Conservation (phyloP, 345 rosid genomes). For the Raphanus raphanistrum region DNA sequence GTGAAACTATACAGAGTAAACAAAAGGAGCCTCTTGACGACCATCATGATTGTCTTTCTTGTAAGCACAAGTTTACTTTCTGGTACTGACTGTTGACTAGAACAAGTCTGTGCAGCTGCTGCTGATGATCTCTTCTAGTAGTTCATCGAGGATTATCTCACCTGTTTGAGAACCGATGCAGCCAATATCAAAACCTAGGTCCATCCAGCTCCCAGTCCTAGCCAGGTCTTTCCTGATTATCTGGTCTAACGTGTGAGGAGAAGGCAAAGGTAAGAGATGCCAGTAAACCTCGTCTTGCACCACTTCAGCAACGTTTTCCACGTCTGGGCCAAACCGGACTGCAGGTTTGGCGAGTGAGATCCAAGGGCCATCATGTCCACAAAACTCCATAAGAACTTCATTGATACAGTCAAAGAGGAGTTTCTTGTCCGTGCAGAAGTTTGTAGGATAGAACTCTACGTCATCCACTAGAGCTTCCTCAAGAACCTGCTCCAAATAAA, state of each 20-base stretch:
- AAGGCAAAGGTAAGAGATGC: constrained; percentile 67
- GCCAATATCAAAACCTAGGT: constrained; percentile 50
- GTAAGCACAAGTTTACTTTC: constrained; percentile 14
- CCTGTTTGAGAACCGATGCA: constrained; percentile 50
- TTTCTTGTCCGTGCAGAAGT: constrained; percentile 49
- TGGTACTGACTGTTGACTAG: constrained; percentile 7
- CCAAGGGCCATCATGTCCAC: constrained; percentile 52
- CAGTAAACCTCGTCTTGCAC: constrained; percentile 70
- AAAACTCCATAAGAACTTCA: constrained; percentile 72
- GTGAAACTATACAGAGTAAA: constrained; percentile 32
- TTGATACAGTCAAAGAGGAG: constrained; percentile 74
- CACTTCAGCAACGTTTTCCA: constrained; percentile 46
- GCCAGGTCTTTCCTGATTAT: constrained; percentile 72
- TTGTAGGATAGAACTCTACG: constrained; percentile 54
- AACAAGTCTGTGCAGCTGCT: constrained; percentile 39
- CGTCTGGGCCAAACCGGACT: constrained; percentile 47
- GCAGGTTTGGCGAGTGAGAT: constrained; percentile 51
- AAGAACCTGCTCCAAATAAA: constrained; percentile 62
- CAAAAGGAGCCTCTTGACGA: constrained; percentile 10
- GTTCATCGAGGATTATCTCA: constrained; percentile 58
- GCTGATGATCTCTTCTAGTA: constrained; percentile 55
- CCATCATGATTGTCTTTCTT: constrained; percentile 7
- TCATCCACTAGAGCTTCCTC: constrained; percentile 56
- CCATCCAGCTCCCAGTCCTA: constrained; percentile 66
- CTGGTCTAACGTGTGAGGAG: constrained; percentile 72